Evolutionary conservation across 371 early-diverging fungal genomes (phyloP), one percentile per base, ranked within the genome.

Genomic region (Amoeboaphelidium occidentale): DNA sequence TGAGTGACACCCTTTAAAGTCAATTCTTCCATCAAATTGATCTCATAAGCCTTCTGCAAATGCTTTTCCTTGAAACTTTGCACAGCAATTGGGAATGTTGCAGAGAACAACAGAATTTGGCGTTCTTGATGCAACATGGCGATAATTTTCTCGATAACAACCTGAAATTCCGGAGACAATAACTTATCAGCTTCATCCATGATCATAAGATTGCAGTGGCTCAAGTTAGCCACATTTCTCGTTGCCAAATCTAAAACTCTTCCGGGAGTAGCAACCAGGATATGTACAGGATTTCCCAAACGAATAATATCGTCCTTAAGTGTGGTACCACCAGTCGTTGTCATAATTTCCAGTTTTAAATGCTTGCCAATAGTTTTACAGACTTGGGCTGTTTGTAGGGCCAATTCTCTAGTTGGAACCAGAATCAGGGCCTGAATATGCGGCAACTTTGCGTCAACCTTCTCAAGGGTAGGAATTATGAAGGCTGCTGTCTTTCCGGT

Each of bases 121-220:
- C 86, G 79, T 28, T 80, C 68, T 28, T 68, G 65, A 23, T 86
- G 83, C 60, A 87, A 78, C 58, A 74, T 76, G 2, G 71, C 62
- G 47, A 96, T 72, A 48, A 98, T 59, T 58, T 90, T 81, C 64
- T 92, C 90, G 46, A 97, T 81, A 48, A 88, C 76, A n/a, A 92
- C 92, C 27, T 84, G 79, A 62, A 93, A 97, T 63, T 91, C 96
- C 23, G 86, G 82, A 42, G 84, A 83, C 27, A 97, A 69, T 24
- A 97, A 72, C 66, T 97, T 97, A 63, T 99, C 99, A 0, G 97
- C 97, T 60, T 97, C 99, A 60, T 97, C 99, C 84, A 96, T 85
- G 27, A 99, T 82, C 59, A 97, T 76, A 22, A 83, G 80, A 21
- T 72, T 61, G 55, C 84, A 83, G 53, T 81, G 74, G 57, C 74